Conservation (phyloP, 164 flowering plant genomes). For the Piper betle region DNA sequence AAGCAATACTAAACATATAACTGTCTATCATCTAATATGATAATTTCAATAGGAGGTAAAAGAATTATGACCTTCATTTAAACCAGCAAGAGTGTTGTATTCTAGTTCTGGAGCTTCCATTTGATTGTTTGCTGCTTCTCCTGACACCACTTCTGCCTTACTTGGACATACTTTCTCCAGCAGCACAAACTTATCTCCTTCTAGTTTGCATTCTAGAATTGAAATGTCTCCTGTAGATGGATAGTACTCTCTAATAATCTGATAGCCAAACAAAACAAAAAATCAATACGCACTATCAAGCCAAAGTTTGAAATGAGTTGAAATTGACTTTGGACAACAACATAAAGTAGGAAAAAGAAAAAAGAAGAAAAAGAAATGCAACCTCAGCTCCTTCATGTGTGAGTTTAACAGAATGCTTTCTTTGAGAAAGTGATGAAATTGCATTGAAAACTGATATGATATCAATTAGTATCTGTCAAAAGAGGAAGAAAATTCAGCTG, state of each 20-base stretch:
- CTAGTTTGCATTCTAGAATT: conserved; percentile 48
- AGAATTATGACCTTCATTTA: conserved; percentile 41
- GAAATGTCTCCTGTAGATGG: conserved; percentile 33
- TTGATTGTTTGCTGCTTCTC: conserved; percentile 9
- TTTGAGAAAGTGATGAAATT: conserved; percentile 48
- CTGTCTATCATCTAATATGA: no score
- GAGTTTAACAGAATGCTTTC: conserved; percentile 48
- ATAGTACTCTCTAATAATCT: conserved; percentile 65
- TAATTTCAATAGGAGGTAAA: neutral
- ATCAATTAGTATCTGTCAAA: conserved; percentile 59
- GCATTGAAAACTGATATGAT: conserved; percentile 51
- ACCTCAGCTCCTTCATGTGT: conserved; percentile 57
- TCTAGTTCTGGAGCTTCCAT: conserved; percentile 12
- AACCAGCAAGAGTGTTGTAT: conserved; percentile 34
- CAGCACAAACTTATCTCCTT: conserved; percentile 52
- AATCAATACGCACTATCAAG: neutral
- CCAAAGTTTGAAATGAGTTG: neutral
- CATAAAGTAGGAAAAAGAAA: neutral
- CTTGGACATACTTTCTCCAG: conserved; percentile 23
- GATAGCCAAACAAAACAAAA: neutral
- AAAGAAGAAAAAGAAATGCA: neutral
- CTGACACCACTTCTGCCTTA: conserved; percentile 12
- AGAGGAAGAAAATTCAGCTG: conserved; percentile 2
- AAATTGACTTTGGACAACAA: neutral
- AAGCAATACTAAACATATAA: neutral